Base-by-base conservation (phyloP, 768 basidiomycete species). In the Mycena alexandri region DNA sequence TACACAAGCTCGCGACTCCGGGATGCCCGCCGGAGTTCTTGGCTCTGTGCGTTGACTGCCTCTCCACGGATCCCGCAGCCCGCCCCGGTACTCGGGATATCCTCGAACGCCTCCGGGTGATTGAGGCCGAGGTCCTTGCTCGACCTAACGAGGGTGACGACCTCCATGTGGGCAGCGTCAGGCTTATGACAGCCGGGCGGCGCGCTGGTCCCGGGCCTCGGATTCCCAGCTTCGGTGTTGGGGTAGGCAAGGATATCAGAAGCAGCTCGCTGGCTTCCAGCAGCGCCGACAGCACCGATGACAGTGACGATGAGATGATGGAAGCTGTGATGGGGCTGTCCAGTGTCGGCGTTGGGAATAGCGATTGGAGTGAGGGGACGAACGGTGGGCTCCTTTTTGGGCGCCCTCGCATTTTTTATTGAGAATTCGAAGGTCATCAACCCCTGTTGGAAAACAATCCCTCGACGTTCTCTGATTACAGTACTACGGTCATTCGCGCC, bases 151-250 rank as follows among this genome's bases (percentile, higher is more conserved):
- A 91, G 67, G 84, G 83, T 10, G 88, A 89, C 36, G 90, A 92
- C 67, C 83, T 89, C 48, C 93, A 96, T 78, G 86, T 96, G 38
- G 95, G 95, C 9, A 95, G 93, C 66, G 82, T 98, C 79, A 92
- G 90, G 72, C 91, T 97, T 66, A 87, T 96, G 83, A 87, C 89
- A 0, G 87, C 88, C 12, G 83, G 84, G 5, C 91, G 87, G 76
- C 84, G 90, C 19, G 86, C 89, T 10, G 79, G 79, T 14, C 78
- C 80, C 5, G 87, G 82, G 0, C 92, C 90, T n/a, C 84, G 94
- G 17, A 96, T 96, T 66, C 94, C 94, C 0, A 95, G 93, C 79
- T 96, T 96, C 75, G 93, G 93, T 0, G 80, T 89, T 79, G 92
- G 89, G 21, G 80, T 92, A 17, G 90, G 86, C 4, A 87, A 87